Evolutionary conservation across 2,329 filamentous ascomycete species (phyloP), one percentile per base, ranked within the genome.

Genomic region (Juglanconis sp.): DNA sequence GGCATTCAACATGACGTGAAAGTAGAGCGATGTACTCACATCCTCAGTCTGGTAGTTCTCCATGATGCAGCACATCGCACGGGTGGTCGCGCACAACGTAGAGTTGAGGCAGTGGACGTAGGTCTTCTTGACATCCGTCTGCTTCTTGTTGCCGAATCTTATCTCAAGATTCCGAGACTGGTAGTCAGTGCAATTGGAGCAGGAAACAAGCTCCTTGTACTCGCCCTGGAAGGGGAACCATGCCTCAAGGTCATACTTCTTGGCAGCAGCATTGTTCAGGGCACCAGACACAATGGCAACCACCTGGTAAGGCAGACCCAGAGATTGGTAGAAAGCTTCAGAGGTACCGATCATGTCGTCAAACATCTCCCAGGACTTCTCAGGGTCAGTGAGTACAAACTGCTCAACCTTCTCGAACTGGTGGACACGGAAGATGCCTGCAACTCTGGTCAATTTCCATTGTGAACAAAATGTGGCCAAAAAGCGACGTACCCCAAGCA

Each of bases 101-200:
- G 89, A 89, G 74, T 87, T 90, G 53, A 92, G 78, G 42, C 85
- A 91, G 57, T 99, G 95, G 42, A 96, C 93, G 72, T 97, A 99
- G 67, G 92, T 89, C 85, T 98, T 99, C 75, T 89, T 89, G 61
- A 84, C 82, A 66, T 93, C 91, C 34, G 88, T 93, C 75, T 90
- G 87, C 72, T 88, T 90, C 83, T 97, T 98, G 63, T 87, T 82
- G 52, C 95, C 94, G 69, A 88, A 96, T 61, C 95, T 86, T 68
- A 99, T 96, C 75, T 98, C 94, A 11, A 99, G 83, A 67, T 92
- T 93, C 59, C 95, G 86, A 31, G 92, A 92, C 80, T 99, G 95
- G 80, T 98, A 98, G 74, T 98, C 94, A 49, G 92, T 96, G 81
- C 95, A 99, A 79, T 99, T 99, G 63, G 92, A 96, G 83, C 93